These are phyloP conservation scores for Morella rubra DNA, from an alignment of 306 rosid species.

Conservation along the genomic window DNA sequence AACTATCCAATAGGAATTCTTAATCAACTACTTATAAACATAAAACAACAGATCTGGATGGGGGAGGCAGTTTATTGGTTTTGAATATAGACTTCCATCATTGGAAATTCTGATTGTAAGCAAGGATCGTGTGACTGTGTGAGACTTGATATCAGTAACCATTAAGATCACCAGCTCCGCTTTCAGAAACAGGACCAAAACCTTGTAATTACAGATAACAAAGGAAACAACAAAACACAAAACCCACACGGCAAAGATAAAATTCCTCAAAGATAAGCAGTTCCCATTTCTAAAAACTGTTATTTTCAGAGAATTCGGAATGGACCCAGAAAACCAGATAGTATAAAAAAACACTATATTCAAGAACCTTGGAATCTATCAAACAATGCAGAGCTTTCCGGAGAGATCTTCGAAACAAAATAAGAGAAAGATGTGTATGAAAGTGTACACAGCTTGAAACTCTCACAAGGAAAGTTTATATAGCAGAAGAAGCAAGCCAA, in stretches of 20 bases:
- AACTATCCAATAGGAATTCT: not conserved
- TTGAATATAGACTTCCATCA: not conserved
- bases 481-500: not conserved
- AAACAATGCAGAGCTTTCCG: constrained; percentile 4
- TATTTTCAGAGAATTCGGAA: not conserved
- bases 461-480: constrained; percentile 24
- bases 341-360: too few relatives aligned
- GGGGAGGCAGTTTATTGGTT: not conserved
- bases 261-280: not conserved
- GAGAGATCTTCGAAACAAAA: not conserved
- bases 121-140: not conserved
- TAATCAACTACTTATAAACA: constrained; percentile 3
- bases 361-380: not conserved
- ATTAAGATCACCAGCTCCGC: not conserved
- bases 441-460: not conserved
- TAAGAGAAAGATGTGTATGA: constrained; percentile 7
- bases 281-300: not conserved
- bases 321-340: not conserved
- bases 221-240: not conserved
- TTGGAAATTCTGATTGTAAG: not conserved
- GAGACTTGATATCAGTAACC: constrained; percentile 1
- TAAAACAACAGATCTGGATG: not conserved
- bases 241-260: not conserved
- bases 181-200: not conserved
- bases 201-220: not conserved